These are phyloP conservation scores for Acacia acuminata DNA, from an alignment of 306 rosid species.

Conservation along the genomic window DNA sequence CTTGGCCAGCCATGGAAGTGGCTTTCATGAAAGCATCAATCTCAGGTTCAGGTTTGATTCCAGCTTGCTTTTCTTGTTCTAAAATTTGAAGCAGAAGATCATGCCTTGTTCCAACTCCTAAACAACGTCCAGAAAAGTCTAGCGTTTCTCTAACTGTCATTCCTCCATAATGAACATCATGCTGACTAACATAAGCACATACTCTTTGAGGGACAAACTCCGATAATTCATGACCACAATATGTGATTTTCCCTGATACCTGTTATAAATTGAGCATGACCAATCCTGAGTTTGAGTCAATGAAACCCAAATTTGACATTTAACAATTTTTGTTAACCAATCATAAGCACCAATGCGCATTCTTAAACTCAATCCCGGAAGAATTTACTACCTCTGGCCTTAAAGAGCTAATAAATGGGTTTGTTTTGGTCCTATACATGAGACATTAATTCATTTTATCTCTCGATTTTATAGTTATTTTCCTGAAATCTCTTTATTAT, in stretches of 20 bases:
- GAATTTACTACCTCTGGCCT: no score
- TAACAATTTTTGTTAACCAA: neutral
- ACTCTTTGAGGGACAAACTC: constrained; percentile 91
- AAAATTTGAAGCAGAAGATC: constrained; percentile 58
- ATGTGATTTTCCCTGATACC: constrained; percentile 72
- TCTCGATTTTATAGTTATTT: no score
- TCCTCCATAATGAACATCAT: constrained; percentile 85
- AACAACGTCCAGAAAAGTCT: constrained; percentile 69
- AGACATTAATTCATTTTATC: no score
- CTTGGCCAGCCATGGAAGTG: constrained; percentile 62
- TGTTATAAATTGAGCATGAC: constrained; percentile 32
- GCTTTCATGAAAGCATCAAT: constrained; percentile 92
- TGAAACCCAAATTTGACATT: neutral
- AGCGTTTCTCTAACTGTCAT: constrained; percentile 82
- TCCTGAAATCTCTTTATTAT: no score
- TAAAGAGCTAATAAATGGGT: no score
- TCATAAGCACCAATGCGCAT: neutral
- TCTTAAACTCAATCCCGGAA: neutral
- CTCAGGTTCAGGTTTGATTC: constrained; percentile 72
- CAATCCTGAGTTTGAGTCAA: constrained; percentile 6
- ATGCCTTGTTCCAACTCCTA: constrained; percentile 76
- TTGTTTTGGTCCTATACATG: no score
- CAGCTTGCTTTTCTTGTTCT: constrained; percentile 59
- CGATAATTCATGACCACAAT: constrained; percentile 88
- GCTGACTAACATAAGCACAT: constrained; percentile 84